Evolutionary conservation across 768 basidiomycete species (phyloP).

Genomic region (Saitozyma podzolica): DNA sequence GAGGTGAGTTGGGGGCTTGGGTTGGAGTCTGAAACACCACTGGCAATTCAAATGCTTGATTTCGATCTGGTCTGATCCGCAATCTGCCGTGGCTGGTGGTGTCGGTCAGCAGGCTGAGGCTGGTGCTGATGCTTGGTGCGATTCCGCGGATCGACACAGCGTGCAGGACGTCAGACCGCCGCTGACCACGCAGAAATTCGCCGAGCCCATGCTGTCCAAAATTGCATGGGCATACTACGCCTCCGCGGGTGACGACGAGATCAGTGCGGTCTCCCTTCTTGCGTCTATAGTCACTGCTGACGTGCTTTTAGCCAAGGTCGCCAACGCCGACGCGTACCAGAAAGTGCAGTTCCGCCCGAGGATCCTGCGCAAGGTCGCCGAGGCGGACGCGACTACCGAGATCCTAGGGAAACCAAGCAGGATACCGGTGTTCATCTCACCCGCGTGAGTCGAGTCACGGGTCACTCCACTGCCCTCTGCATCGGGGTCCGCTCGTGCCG

Average conservation of each 20-base stretch:
- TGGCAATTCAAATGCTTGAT: too few species aligned
- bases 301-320: conserved; percentile 25
- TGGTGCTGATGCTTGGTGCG: background rate
- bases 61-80: too few species aligned
- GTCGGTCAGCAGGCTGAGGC: background rate
- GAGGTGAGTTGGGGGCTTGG: conserved; percentile 17
- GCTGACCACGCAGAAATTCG: conserved; percentile 30
- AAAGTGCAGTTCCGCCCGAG: conserved; percentile 83
- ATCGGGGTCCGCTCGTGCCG: background rate
- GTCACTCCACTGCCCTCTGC: background rate
- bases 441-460: conserved; percentile 52
- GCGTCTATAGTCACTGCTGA: background rate
- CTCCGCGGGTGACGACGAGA: conserved; percentile 44
- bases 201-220: conserved; percentile 49
- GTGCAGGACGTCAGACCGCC: too few species aligned
- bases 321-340: conserved; percentile 61
- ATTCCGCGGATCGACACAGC: too few species aligned
- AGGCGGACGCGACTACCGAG: conserved; percentile 48
- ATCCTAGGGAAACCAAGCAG: conserved; percentile 65
- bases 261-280: conserved; percentile 20
- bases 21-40: too few species aligned
- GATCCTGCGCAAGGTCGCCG: conserved; percentile 56
- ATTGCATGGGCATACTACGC: conserved; percentile 54
- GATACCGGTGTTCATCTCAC: conserved; percentile 79
- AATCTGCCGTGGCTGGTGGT: background rate